phyloP scores from a whole-genome alignment of 2,329 filamentous ascomycete genomes.

The Colletotrichum sp. region DNA sequence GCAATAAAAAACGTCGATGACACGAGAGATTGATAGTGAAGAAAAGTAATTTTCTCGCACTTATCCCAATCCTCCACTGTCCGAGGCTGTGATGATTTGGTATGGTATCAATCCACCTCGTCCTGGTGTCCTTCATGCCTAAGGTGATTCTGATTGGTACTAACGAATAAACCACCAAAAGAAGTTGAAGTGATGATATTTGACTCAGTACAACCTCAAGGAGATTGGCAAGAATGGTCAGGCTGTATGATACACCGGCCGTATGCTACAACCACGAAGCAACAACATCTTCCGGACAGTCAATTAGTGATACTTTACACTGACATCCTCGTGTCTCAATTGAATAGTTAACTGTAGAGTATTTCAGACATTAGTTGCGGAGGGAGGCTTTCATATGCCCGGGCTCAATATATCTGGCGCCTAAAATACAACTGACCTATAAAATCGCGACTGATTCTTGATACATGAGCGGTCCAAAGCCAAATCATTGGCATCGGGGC shows the following conservation, averaged over 20 bases:
- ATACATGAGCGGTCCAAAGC: too few species aligned
- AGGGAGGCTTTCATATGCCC: accelerated
- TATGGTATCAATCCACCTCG: neutral
- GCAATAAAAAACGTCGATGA: neutral
- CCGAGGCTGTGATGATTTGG: neutral
- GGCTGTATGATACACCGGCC: neutral
- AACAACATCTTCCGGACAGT: accelerated
- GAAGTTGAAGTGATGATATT: accelerated
- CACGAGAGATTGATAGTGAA: neutral
- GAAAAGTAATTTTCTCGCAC: accelerated
- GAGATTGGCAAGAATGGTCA: neutral
- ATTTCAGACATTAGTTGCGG: neutral
- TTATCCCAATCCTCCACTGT: neutral
- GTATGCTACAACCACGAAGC: neutral
- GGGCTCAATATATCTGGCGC: neutral
- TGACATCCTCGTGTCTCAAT: neutral
- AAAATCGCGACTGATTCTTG: too few species aligned
- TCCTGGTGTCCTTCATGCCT: neutral
- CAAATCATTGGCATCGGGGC: too few species aligned
- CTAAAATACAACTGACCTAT: neutral
- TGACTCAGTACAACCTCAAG: neutral
- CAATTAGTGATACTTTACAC: neutral
- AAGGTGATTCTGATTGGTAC: neutral
- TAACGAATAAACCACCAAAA: neutral
- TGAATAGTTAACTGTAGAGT: neutral